These are phyloP conservation scores for Glycine soja DNA, from an alignment of 306 rosid species.

Conservation along the genomic window DNA sequence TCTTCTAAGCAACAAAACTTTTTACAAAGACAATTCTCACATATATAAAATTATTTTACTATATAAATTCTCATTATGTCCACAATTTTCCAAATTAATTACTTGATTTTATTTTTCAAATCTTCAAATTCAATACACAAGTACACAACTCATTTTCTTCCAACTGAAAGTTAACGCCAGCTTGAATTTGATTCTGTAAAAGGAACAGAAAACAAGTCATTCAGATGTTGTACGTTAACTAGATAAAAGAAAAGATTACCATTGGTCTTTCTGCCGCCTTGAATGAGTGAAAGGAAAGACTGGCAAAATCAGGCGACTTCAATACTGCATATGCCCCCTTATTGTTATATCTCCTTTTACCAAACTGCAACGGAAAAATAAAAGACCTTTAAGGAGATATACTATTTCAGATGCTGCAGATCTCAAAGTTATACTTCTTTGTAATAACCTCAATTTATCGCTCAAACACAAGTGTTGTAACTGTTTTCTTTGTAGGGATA, in stretches of 20 bases:
- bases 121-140: conserved; percentile 1
- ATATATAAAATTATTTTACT: conserved; percentile 14
- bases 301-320: conserved; percentile 71
- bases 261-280: conserved; percentile 69
- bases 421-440: conserved; percentile 32
- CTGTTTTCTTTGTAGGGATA: too few relatives aligned
- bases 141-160: conserved; percentile 16
- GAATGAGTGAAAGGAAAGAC: conserved; percentile 78
- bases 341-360: conserved; percentile 68
- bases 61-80: not conserved
- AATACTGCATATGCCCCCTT: conserved; percentile 87
- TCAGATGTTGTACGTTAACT: conserved; percentile 18
- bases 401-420: conserved; percentile 39
- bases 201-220: conserved; percentile 24
- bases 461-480: conserved; percentile 5
- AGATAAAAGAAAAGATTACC: conserved; percentile 54
- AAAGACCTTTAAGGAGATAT: conserved; percentile 42
- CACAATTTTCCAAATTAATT: conserved; percentile 4
- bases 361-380: conserved; percentile 62
- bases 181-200: conserved; percentile 20
- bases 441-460: conserved; percentile 21
- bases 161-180: not conserved
- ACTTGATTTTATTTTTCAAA: not conserved
- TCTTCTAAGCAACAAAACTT: conserved; percentile 38
- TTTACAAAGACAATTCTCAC: conserved; percentile 15